Evolutionary conservation across 257 asterid genomes (phyloP), one percentile per base, ranked within the genome.

Genomic region (Verbascum thapsus): DNA sequence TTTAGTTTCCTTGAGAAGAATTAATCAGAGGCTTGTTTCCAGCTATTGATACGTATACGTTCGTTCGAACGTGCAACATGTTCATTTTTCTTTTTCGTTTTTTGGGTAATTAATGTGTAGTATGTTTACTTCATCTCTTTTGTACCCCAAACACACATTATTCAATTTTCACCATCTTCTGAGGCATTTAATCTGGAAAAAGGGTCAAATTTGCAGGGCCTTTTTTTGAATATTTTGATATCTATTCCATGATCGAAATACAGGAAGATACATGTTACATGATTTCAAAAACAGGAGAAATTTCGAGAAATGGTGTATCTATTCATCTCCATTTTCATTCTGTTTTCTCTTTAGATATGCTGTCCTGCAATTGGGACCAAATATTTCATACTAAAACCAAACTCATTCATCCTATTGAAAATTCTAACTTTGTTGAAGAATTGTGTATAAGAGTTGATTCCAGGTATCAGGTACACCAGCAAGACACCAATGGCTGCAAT

Each of bases 401-500:
- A 51, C 1, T 16, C 11, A 47, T 37, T 51, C 43, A n/a, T n/a
- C n/a, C n/a, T n/a, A n/a, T n/a, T 17, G 17, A 11, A 13, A 15
- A 10, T 5, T 23, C 52, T 7, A 68, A 58, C 32, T 63, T 45
- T 66, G 47, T 6, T 76, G 11, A 45, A 83, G 85, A 75, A 75
- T 58, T 9, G 82, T 58, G 50, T 81, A 88, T 34, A 86, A 42
- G 8, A 88, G 77, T 52, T 81, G 88, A 60, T 91, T 88, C 98
- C 98, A 91, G 15, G 88, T 78, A 74, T 91, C 98, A 0, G 95
- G 91, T 1, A 91, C 95, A 11, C 98, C 98, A 1, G 84, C 83
- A 56, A 88, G 47, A 37, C 98, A 91, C 98, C 98, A 88, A n/a
- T 91, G 98, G 11, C 85, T 82, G 70, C 96, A 91, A 38, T 90